A percentile compares a stretch with the other conserved stretches of the same genome.
phyloP scores from a whole-genome alignment of 768 basidiomycete genomes.

The Mycena pura region DNA sequence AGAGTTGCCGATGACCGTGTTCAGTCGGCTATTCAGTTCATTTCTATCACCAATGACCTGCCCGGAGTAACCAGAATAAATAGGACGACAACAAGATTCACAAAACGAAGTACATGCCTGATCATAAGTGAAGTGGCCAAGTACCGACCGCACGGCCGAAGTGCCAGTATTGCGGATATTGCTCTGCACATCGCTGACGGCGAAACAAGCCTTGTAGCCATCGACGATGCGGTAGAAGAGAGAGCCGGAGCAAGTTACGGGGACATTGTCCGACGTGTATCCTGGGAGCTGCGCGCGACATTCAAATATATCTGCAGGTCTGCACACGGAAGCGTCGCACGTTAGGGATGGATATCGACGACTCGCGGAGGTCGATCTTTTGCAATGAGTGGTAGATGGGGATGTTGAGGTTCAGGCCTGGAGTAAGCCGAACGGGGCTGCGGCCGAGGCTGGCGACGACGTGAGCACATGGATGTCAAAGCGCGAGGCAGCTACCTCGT shows the following conservation, averaged over 20 bases:
- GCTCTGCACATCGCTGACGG: slow-evolving; percentile 52
- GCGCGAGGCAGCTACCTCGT: neutral
- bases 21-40: slow-evolving; percentile 54
- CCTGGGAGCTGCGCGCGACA: slow-evolving; percentile 34
- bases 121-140: slow-evolving; percentile 57
- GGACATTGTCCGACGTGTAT: slow-evolving; percentile 50
- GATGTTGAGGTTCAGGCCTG: slow-evolving; percentile 53
- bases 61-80: neutral
- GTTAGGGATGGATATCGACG: slow-evolving; percentile 52
- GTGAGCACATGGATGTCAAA: neutral
- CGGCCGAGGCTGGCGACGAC: slow-evolving; percentile 46
- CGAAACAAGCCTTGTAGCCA: slow-evolving; percentile 62
- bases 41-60: slow-evolving; percentile 64
- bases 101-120: slow-evolving; percentile 41
- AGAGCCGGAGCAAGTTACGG: slow-evolving; percentile 59
- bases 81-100: too few relatives aligned
- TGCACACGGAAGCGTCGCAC: slow-evolving; percentile 31
- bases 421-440: slow-evolving; percentile 49
- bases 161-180: slow-evolving; percentile 62
- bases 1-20: slow-evolving; percentile 55
- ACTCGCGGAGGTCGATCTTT: slow-evolving; percentile 55
- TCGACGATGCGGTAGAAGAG: slow-evolving; percentile 59
- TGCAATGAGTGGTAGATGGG: slow-evolving; percentile 53
- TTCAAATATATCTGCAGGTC: neutral
- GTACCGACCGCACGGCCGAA: slow-evolving; percentile 59